Percentiles rank a stretch among this genome's conserved stretches.
Conservation (phyloP, 768 basidiomycete genomes). For the Tubosaeta sp. region DNA sequence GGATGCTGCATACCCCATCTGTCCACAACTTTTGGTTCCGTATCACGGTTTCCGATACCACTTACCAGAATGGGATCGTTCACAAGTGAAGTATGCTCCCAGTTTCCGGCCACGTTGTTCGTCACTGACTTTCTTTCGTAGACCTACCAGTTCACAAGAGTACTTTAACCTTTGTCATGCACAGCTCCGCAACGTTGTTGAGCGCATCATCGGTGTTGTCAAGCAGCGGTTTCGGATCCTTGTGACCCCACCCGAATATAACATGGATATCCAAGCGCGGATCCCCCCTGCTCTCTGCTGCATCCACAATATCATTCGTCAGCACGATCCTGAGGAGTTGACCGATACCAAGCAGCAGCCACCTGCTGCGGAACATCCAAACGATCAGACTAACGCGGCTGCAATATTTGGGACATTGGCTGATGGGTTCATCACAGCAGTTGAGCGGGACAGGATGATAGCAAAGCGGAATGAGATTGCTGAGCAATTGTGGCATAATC, state of each 20-base stretch:
- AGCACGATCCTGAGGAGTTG: too few species aligned
- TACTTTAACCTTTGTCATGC: not conserved
- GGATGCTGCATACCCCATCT: conserved; percentile 4
- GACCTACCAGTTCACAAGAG: too few species aligned
- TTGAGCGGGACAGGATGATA: too few species aligned
- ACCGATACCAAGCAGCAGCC: too few species aligned
- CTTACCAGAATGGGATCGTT: not conserved
- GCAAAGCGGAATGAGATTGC: too few species aligned
- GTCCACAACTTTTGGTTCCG: conserved; percentile 33
- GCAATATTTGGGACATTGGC: too few species aligned
- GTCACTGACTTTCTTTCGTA: too few species aligned
- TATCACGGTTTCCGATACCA: conserved; percentile 17
- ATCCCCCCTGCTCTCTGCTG: conserved; percentile 22
- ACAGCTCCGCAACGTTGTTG: not conserved
- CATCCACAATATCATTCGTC: conserved; percentile 26
- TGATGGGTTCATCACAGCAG: too few species aligned
- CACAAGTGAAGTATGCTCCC: not conserved
- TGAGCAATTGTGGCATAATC: too few species aligned
- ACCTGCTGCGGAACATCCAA: too few species aligned
- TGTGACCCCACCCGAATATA: conserved; percentile 3
- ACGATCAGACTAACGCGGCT: too few species aligned
- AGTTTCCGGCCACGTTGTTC: too few species aligned
- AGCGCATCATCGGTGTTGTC: not conserved
- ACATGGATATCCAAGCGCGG: conserved; percentile 18
- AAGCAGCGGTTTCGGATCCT: conserved; percentile 18